phyloP scores from a whole-genome alignment of 495 filamentous ascomycete genomes.

The Neurospora sp. region DNA sequence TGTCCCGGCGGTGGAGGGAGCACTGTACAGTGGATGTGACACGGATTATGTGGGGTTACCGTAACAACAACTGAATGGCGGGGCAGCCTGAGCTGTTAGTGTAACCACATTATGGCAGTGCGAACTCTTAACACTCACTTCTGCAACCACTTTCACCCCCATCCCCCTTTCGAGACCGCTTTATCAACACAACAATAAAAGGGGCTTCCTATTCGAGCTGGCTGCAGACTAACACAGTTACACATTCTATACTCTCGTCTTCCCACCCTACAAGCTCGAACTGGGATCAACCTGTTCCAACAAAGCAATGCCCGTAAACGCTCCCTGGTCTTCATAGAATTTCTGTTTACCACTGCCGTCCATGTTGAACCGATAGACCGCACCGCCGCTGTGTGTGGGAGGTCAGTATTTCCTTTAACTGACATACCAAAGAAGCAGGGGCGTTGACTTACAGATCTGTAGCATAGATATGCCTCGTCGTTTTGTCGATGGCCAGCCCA shows the following conservation, averaged over 20 bases:
- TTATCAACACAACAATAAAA: neutral
- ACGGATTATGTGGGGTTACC: neutral
- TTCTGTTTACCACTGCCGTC: slow-evolving; percentile 31
- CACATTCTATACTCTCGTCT: neutral
- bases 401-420: too few relatives aligned
- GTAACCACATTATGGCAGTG: neutral
- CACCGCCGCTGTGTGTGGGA: slow-evolving; percentile 20
- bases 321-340: slow-evolving; percentile 17
- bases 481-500: slow-evolving; percentile 33
- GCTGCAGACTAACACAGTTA: neutral
- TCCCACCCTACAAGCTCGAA: neutral
- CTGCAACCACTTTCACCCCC: neutral
- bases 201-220: neutral
- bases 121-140: neutral
- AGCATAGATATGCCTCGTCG: slow-evolving; percentile 30
- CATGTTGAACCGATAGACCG: slow-evolving; percentile 35
- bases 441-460: slow-evolving; percentile 26
- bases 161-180: neutral
- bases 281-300: slow-evolving; percentile 1
- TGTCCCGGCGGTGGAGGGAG: neutral
- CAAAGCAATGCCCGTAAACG: slow-evolving; percentile 18
- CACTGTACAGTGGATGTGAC: neutral
- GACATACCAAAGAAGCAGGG: neutral
- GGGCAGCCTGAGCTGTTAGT: neutral
- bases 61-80: neutral